These are phyloP conservation scores for Torulaspora franciscae DNA, from an alignment of 805 yeast species.

Conservation along the genomic window DNA sequence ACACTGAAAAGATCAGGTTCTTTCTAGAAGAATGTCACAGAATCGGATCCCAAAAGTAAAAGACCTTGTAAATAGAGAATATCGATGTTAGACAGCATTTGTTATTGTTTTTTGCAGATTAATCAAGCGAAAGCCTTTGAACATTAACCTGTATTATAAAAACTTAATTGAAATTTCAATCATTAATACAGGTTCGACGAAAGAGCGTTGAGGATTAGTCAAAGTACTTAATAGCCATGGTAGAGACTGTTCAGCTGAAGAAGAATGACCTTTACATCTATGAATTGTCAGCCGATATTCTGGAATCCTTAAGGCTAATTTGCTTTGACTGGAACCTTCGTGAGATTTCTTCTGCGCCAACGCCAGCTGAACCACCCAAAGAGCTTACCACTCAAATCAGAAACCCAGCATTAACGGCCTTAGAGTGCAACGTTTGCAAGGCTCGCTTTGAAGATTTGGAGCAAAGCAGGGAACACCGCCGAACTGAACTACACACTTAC, in stretches of 20 bases:
- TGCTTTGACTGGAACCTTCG: conserved; percentile 51
- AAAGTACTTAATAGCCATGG: neutral
- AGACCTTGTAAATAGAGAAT: neutral
- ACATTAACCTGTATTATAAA: neutral
- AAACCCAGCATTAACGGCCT: conserved; percentile 7
- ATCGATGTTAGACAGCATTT: neutral
- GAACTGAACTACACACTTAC: conserved; percentile 53
- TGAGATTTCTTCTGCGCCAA: conserved; percentile 21
- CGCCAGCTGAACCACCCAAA: neutral
- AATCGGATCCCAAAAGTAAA: conserved; percentile 49
- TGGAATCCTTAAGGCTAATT: conserved; percentile 47
- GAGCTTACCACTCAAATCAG: neutral
- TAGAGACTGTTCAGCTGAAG: neutral
- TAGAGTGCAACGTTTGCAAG: conserved; percentile 28
- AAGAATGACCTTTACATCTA: conserved; percentile 47
- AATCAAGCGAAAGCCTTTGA: neutral
- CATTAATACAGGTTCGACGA: neutral
- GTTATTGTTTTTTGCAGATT: neutral
- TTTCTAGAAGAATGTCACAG: conserved; percentile 86
- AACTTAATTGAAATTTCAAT: neutral
- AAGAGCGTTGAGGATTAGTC: neutral
- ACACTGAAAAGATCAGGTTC: conserved; percentile 80
- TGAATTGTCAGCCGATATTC: conserved; percentile 39
- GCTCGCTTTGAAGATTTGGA: conserved; percentile 17
- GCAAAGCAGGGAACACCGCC: conserved; percentile 44